These are phyloP conservation scores for Mycena epipterygia DNA, from an alignment of 768 basidiomycete species.

Conservation along the genomic window DNA sequence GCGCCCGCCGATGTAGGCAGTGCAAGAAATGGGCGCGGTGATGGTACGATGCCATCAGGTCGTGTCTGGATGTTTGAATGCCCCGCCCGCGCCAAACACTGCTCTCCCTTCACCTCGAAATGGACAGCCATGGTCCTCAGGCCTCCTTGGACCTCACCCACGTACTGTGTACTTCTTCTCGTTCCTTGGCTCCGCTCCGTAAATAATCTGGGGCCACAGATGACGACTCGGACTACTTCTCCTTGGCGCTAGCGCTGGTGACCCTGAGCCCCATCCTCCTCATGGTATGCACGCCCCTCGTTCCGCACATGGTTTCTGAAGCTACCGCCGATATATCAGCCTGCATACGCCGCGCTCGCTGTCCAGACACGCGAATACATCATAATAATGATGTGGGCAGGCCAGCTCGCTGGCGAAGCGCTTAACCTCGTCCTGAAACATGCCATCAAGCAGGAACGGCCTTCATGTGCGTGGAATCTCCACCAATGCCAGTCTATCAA, in stretches of 20 bases:
- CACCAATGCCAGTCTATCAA: background rate
- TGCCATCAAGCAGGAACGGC: slow-evolving; percentile 76
- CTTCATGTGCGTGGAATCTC: slow-evolving; percentile 61
- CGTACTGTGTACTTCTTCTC: slow-evolving; percentile 64
- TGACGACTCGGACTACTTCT: slow-evolving; percentile 70
- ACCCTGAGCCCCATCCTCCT: slow-evolving; percentile 80
- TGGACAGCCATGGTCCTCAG: slow-evolving; percentile 45
- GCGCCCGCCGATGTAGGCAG: too few relatives aligned
- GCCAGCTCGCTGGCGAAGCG: slow-evolving; percentile 80
- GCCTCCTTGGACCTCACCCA: slow-evolving; percentile 76
- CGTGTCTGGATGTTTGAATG: too few relatives aligned
- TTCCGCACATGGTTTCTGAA: slow-evolving; percentile 19
- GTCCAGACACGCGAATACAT: slow-evolving; percentile 83
- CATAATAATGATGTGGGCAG: slow-evolving; percentile 88
- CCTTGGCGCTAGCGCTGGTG: slow-evolving; percentile 70
- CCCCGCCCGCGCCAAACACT: too few relatives aligned
- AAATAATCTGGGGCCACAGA: slow-evolving; percentile 54
- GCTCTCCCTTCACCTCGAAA: background rate
- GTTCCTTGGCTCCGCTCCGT: background rate
- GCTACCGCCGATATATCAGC: slow-evolving; percentile 53
- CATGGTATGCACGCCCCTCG: slow-evolving; percentile 62
- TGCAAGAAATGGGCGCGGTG: background rate
- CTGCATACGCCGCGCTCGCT: slow-evolving; percentile 82
- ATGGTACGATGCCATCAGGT: too few relatives aligned
- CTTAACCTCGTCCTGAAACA: slow-evolving; percentile 80